Conservation (phyloP, 2,329 filamentous ascomycete genomes). For the Daldinia eschscholtzii region DNA sequence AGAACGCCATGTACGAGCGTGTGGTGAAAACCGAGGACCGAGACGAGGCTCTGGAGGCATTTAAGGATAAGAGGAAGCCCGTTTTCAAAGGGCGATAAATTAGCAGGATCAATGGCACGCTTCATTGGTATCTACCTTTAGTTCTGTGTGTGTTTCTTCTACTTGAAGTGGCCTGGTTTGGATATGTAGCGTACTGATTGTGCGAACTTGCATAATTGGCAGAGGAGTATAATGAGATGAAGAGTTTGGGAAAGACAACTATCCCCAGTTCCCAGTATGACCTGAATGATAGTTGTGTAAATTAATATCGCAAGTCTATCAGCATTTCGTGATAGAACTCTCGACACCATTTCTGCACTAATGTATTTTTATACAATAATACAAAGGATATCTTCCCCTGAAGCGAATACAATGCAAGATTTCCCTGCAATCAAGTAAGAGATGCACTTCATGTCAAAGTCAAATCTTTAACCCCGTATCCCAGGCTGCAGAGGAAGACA, state of each 20-base stretch:
- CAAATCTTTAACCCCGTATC: not conserved
- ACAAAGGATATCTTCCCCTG: not conserved
- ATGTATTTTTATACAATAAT: not conserved
- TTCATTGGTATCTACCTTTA: not conserved
- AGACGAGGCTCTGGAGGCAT: slow-evolving; percentile 88
- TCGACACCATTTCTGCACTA: not conserved
- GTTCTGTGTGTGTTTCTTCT: no score
- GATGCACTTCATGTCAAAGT: not conserved
- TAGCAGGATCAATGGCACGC: not conserved
- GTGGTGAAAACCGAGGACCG: slow-evolving; percentile 89
- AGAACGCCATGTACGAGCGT: slow-evolving; percentile 87
- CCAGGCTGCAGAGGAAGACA: not conserved
- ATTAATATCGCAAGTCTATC: not conserved
- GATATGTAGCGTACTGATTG: not conserved
- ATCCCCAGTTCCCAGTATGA: not conserved
- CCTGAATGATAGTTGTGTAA: not conserved
- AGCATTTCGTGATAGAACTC: not conserved
- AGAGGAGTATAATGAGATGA: not conserved
- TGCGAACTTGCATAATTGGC: not conserved
- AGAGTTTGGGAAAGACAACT: not conserved
- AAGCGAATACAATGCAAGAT: not conserved
- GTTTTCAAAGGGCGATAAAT: slow-evolving; percentile 66
- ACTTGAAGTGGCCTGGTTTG: not conserved
- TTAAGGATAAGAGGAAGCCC: slow-evolving; percentile 74
- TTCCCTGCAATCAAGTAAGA: no score